A percentile compares a stretch with the other conserved stretches of the same genome.
phyloP scores from a whole-genome alignment of 352 stramenopile genomes.

The Phytophthora sansomeana region DNA sequence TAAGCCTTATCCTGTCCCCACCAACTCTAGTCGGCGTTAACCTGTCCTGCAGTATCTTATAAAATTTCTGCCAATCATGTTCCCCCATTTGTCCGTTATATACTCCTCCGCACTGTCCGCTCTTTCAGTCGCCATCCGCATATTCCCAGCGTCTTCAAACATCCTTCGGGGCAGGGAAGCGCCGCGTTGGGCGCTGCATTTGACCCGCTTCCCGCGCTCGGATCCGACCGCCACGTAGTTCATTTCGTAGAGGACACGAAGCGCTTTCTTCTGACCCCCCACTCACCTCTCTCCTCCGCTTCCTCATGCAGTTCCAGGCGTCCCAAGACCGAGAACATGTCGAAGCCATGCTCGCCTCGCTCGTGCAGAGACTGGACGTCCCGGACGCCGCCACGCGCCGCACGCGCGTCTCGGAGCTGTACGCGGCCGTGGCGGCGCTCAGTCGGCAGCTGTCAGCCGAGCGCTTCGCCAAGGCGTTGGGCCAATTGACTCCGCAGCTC shows the following conservation, averaged over 20 bases:
- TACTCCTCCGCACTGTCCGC: not conserved
- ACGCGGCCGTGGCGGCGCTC: conserved; percentile 67
- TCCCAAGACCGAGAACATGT: conserved; percentile 70
- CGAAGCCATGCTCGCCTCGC: conserved; percentile 60
- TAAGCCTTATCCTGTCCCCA: too few species aligned
- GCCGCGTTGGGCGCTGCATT: not conserved
- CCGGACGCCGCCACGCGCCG: conserved; percentile 44
- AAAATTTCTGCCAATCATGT: not conserved
- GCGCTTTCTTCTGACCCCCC: not conserved
- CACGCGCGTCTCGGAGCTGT: conserved; percentile 64
- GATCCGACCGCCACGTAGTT: not conserved
- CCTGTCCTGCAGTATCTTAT: too few species aligned
- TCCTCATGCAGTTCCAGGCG: conserved; percentile 33
- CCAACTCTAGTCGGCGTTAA: too few species aligned
- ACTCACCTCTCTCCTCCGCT: not conserved
- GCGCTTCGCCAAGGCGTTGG: conserved; percentile 78
- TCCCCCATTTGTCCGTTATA: conserved; percentile 4
- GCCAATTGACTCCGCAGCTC: conserved; percentile 79
- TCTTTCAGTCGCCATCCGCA: conserved; percentile 9
- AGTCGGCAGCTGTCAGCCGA: conserved; percentile 82
- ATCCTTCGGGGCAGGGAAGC: not conserved
- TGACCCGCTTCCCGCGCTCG: not conserved
- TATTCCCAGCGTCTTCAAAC: not conserved
- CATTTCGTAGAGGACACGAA: conserved; percentile 10
- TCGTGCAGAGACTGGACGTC: conserved; percentile 69